Evolutionary conservation across 169 alveolate species (phyloP), one percentile per base, ranked within the genome.

Genomic region (Theileria luwenshuni): DNA sequence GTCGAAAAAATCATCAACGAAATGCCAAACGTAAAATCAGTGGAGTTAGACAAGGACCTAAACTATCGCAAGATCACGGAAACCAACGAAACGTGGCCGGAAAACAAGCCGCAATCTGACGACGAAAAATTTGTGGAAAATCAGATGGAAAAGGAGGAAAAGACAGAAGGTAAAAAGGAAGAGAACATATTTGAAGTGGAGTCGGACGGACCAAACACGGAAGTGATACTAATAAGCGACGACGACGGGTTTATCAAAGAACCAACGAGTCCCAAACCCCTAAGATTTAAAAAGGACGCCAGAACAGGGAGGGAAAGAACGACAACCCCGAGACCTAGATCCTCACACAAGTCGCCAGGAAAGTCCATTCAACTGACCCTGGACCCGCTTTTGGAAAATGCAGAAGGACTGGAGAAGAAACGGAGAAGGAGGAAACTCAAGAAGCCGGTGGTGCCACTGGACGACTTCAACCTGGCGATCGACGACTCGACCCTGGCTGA

Each of bases 1-100:
- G 93, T 94, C 28, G 85, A 85, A 58, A 73, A 74, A 30, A 63
- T 93, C 25, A 54, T 94, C 27, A 45, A 72, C 5, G 77, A 90
- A 64, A 70, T 79, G 0, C 90, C 94, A 19, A 77, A 74, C 35
- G 80, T 64, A 27, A 76, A 84, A 13, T 79, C 89, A 33, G 77
- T 90, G 13, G 87, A 85, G 23, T 32, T 90, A 10, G 85, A 81
- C 51, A 42, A 35, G 59, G 64, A 38, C n/a, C 73, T 60, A n/a
- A 51, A 71, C 25, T 79, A 79, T 68, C 58, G 43, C 28, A 69
- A 38, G 19, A 28, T 79, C 2, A 10, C 33, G 32, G 56, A 61
- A 12, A 13, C 48, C 25, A 41, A 41, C 33, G 48, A 6, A 51
- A n/a, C 7, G 42, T 30, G 70, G 32, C 3, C 70, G 23, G 17